Evolutionary conservation across 768 basidiomycete genomes (phyloP), one percentile per base, ranked within the genome.

Genomic region (Boletus edulis): DNA sequence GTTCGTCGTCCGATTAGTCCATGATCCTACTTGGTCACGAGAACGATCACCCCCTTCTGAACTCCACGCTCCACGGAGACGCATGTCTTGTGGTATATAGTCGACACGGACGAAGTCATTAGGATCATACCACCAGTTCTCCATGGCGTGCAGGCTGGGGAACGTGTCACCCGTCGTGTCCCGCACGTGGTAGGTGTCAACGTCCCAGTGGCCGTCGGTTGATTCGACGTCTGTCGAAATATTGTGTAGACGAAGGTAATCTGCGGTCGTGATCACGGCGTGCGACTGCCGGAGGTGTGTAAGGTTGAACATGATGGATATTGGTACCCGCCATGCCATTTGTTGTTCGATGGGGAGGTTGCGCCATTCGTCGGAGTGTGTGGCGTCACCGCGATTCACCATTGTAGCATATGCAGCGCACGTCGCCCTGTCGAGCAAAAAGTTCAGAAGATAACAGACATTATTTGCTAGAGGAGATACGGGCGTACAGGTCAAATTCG

Each of bases 341-440:
- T 69, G 70, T 56, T 71, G 56, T 58, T 73, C 70, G 10, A 66
- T 58, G 20, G 78, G 78, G 34, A 74, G 65, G 0, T 58, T 15
- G 8, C 71, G 64, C 78, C 79, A 79, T 51, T 79, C 74, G 31
- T 74, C 67, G 24, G 57, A 65, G 43, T 71, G 66, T 11, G 71
- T 59, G 5, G 71, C 78, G 32, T 79, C 76, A 2, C 73, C 71
- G 31, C 78, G 72, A 46, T 79, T 79, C 43, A 79, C 78, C 77
- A 77, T 78, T 5, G 67, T 67, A 5, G 71, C 72, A 57, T 70
- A 78, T 2, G 76, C 69, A 17, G 75, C 68, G 54, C 76, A 78
- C 4, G 73, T 74, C 12, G 49, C 35, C 17, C 74, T 75, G 44
- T 31, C 12, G 22, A 49, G 27, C 3, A 20, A 18, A 18, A 32